Conservation (phyloP, 768 basidiomycete species). For the Mrakia blollopis region DNA sequence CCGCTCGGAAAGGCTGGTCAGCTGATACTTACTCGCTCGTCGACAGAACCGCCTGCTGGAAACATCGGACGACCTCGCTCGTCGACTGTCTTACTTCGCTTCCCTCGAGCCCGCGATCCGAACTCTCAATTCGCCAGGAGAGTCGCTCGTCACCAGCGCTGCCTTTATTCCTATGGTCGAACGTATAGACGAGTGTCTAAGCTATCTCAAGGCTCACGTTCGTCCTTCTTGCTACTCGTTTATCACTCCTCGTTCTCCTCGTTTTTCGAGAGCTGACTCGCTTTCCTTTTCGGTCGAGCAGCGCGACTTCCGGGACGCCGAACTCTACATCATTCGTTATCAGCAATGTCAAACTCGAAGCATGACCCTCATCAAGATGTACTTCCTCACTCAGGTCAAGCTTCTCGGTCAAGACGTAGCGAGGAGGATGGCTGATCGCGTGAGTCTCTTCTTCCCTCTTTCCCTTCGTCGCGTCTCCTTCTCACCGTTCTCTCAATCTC, state of each 20-base stretch:
- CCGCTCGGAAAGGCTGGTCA: neutral
- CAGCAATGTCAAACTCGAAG: slow-evolving; percentile 97
- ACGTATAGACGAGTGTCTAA: slow-evolving; percentile 87
- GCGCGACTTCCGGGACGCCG: slow-evolving; percentile 87
- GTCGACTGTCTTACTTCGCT: slow-evolving; percentile 84
- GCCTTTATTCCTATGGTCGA: slow-evolving; percentile 97
- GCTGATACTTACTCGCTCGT: slow-evolving; percentile 14
- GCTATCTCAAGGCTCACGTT: slow-evolving; percentile 81
- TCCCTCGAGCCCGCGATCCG: slow-evolving; percentile 88
- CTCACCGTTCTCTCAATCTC: neutral
- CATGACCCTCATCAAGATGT: slow-evolving; percentile 98
- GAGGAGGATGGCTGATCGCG: slow-evolving; percentile 54
- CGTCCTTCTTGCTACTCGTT: slow-evolving; percentile 41
- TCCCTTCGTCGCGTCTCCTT: no score
- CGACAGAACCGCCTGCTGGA: slow-evolving; percentile 67
- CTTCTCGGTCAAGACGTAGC: slow-evolving; percentile 72
- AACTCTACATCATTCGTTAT: slow-evolving; percentile 90
- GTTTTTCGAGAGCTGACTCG: neutral
- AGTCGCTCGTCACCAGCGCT: slow-evolving; percentile 78
- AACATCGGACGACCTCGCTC: slow-evolving; percentile 74
- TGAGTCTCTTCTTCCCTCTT: neutral
- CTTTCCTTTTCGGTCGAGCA: slow-evolving; percentile 41
- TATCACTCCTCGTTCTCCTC: neutral
- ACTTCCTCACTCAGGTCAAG: slow-evolving; percentile 78
- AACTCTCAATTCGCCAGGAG: slow-evolving; percentile 90